A percentile compares a stretch with the other conserved stretches of the same genome.
These are phyloP conservation scores for Chytriomyces confervae DNA, from an alignment of 192 early-diverging fungal species.

Conservation along the genomic window DNA sequence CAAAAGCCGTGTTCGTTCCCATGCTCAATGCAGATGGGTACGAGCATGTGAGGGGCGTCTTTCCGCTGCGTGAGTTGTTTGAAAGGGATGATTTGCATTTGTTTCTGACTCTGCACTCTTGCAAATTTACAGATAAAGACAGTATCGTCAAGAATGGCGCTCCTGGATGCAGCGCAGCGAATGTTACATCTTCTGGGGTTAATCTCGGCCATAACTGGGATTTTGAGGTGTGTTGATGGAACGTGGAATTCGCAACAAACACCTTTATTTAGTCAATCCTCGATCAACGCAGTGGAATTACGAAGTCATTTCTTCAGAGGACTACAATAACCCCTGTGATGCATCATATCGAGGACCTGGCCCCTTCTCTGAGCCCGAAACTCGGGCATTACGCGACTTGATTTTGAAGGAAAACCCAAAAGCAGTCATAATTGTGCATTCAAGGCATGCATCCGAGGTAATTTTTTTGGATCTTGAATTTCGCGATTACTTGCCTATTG, in stretches of 20 bases:
- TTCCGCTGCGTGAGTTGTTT: not conserved
- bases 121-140: not conserved
- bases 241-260: not conserved
- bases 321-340: slow-evolving; percentile 33
- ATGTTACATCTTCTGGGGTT: slow-evolving; percentile 21
- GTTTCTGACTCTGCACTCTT: not conserved
- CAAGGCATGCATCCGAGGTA: slow-evolving; percentile 16
- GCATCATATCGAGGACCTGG: slow-evolving; percentile 29
- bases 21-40: slow-evolving; percentile 41
- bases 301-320: slow-evolving; percentile 11
- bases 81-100: not conserved
- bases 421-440: slow-evolving; percentile 33
- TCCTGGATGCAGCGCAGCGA: slow-evolving; percentile 8
- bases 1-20: slow-evolving; percentile 27
- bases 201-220: slow-evolving; percentile 42
- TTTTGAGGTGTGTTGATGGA: slow-evolving; percentile 23
- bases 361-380: slow-evolving; percentile 40
- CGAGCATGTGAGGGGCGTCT: slow-evolving; percentile 27
- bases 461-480: not conserved
- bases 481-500: not conserved
- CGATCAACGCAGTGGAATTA: slow-evolving; percentile 32
- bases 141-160: slow-evolving; percentile 28
- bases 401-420: slow-evolving; percentile 18
- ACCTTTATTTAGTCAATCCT: not conserved
- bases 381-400: slow-evolving; percentile 33